A percentile compares a stretch with the other conserved stretches of the same genome.
These are phyloP conservation scores for Periconia sp. DNA, from an alignment of 2,329 filamentous ascomycete genomes.

Conservation along the genomic window DNA sequence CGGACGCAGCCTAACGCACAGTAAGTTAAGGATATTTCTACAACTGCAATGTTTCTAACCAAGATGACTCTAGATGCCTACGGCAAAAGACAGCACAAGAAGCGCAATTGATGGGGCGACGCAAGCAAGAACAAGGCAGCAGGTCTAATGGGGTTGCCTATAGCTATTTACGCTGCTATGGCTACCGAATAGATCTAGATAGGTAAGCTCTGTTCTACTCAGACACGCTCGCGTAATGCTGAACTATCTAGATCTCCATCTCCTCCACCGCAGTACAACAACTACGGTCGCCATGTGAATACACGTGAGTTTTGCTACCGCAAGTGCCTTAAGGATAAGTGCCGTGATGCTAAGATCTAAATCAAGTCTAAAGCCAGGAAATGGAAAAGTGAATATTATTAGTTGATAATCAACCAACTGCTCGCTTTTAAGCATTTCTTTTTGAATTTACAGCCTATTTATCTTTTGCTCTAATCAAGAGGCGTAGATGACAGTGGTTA, in stretches of 20 bases:
- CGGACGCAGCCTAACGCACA: slow-evolving; percentile 87
- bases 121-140: slow-evolving; percentile 98
- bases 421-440: too few relatives aligned
- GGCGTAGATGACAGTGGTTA: too few relatives aligned
- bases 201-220: slow-evolving; percentile 65
- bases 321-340: slow-evolving; percentile 97
- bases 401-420: too few relatives aligned
- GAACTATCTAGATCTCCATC: slow-evolving; percentile 77
- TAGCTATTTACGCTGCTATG: slow-evolving; percentile 96
- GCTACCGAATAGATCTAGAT: slow-evolving; percentile 95
- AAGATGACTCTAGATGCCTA: slow-evolving; percentile 57
- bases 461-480: too few relatives aligned
- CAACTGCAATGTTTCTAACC: too few relatives aligned
- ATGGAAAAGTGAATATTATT: too few relatives aligned
- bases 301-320: slow-evolving; percentile 98
- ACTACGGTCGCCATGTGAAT: slow-evolving; percentile 99
- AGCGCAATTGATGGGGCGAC: slow-evolving; percentile 98
- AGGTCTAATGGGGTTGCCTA: slow-evolving; percentile 95
- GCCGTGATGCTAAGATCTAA: too few relatives aligned
- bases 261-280: slow-evolving; percentile 96
- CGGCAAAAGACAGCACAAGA: slow-evolving; percentile 89
- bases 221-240: too few relatives aligned
- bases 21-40: slow-evolving; percentile 62
- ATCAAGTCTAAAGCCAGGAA: too few relatives aligned
- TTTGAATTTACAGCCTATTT: too few relatives aligned